phyloP scores from a whole-genome alignment of 169 alveolate species.

The Plasmodium gonderi region DNA sequence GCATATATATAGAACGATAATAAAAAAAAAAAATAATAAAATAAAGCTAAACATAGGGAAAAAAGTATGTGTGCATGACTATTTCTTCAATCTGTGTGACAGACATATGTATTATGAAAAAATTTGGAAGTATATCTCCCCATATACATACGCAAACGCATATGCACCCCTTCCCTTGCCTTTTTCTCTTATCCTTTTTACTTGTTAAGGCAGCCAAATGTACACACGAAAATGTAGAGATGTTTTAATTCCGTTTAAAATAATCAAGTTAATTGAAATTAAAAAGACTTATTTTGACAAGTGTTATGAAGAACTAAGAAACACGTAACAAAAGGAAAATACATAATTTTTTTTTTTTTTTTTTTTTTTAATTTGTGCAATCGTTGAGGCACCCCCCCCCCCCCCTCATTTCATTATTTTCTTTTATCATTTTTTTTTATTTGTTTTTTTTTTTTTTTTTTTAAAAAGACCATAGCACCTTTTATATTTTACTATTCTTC shows the following conservation, averaged over 20 bases:
- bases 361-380: not conserved
- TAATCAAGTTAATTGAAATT: slow-evolving; percentile 39
- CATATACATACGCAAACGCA: not conserved
- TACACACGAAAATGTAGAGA: slow-evolving; percentile 34
- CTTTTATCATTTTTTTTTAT: not conserved
- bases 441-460: slow-evolving; percentile 6
- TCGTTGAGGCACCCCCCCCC: not conserved
- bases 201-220: slow-evolving; percentile 7
- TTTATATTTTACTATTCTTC: slow-evolving; percentile 40
- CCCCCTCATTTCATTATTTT: no score
- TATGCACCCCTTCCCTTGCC: not conserved
- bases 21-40: no score
- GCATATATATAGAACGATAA: no score
- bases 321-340: not conserved
- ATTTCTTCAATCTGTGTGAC: no score
- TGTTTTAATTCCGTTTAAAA: slow-evolving; percentile 43
- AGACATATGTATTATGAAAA: no score
- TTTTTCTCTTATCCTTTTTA: slow-evolving; percentile 15
- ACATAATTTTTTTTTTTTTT: not conserved
- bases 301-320: slow-evolving; percentile 36
- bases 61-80: not conserved
- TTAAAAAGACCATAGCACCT: not conserved
- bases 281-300: slow-evolving; percentile 42
- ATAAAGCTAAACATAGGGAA: no score
- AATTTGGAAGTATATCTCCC: not conserved